Evolutionary conservation across 1,284 basidiomycete species (phyloP), one percentile per base, ranked within the genome.

Genomic region (Phellinidium pouzarii): DNA sequence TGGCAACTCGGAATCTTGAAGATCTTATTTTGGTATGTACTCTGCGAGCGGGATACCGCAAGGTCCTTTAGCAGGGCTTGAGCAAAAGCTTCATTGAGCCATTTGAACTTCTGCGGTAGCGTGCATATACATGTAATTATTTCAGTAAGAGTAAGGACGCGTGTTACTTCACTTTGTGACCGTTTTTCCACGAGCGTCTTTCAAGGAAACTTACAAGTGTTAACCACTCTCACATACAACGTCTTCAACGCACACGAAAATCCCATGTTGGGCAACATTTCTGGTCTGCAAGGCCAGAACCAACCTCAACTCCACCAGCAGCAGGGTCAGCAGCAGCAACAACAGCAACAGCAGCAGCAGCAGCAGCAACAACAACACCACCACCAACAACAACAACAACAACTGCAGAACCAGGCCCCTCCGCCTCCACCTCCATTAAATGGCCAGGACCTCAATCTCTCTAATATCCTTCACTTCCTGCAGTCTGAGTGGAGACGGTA

Each of bases 401-500:
- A 72, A 55, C 79, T 79, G 60, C 80, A 81, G 62, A 65, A 64
- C 23, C 77, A 75, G 62, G 71, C 74, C 59, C 82, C 86, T 52
- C 87, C 84, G 11, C 81, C 80, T 5, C 84, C 79, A 11, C 82
- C 84, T 41, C 87, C 82, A 25, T 82, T 84, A 68, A 88, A 84
- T 64, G 85, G 86, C 59, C 84, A 90, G 66, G 90, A 93, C 70
- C 91, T 90, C 70, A 95, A 90, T 41, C 84, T 99, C 54, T 94
- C 94, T 7, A 91, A 85, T 65, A 93, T 98, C 54, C 78, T 99
- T 55, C 95, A 99, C 72, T 98, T 94, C 69, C 78, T 99, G 45
- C 96, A 99, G 72, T 92, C 91, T 49, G 96, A 99, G 77, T 98
- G 94, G 92, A 78, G 96, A 58, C 79, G 92, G 56, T 94, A 93